Conservation (phyloP, 1,284 basidiomycete species). For the Sporisorium graminicola region DNA sequence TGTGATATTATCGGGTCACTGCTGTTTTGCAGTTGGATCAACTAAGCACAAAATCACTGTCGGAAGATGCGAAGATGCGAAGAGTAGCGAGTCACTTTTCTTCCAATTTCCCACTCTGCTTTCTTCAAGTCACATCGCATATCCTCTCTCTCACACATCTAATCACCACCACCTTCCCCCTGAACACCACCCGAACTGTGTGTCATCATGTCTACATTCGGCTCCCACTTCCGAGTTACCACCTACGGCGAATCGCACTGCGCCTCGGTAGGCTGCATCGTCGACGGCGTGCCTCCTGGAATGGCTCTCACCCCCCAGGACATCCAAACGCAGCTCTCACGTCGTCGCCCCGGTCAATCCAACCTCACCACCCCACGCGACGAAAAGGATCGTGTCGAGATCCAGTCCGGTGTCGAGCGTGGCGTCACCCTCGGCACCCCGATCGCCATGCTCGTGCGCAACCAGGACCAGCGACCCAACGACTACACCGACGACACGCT, state of each 20-base stretch:
- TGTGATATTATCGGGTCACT: neutral
- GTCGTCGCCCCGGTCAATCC: conserved; percentile 94
- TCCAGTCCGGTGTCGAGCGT: conserved; percentile 94
- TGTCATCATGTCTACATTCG: conserved; percentile 89
- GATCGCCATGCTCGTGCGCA: conserved; percentile 93
- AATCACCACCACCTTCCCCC: neutral
- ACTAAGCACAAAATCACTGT: neutral
- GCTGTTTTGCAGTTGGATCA: neutral
- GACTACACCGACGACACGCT: conserved; percentile 92
- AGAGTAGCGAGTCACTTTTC: conserved; percentile 14
- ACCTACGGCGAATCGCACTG: conserved; percentile 99
- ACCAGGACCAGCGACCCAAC: conserved; percentile 97
- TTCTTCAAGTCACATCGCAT: neutral
- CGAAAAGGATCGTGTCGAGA: conserved; percentile 93
- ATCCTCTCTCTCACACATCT: neutral
- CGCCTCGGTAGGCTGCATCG: conserved; percentile 94
- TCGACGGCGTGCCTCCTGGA: conserved; percentile 96
- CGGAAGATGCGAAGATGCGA: neutral
- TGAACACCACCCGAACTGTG: neutral
- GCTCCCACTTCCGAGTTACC: conserved; percentile 88
- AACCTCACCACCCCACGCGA: conserved; percentile 92
- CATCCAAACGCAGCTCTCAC: conserved; percentile 90
- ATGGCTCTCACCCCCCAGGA: conserved; percentile 83
- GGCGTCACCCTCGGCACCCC: conserved; percentile 97
- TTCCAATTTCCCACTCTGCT: conserved; percentile 5